A percentile compares a stretch with the other conserved stretches of the same genome.
Evolutionary conservation across 495 filamentous ascomycete genomes (phyloP).

Genomic region (Articulospora tetracladia): DNA sequence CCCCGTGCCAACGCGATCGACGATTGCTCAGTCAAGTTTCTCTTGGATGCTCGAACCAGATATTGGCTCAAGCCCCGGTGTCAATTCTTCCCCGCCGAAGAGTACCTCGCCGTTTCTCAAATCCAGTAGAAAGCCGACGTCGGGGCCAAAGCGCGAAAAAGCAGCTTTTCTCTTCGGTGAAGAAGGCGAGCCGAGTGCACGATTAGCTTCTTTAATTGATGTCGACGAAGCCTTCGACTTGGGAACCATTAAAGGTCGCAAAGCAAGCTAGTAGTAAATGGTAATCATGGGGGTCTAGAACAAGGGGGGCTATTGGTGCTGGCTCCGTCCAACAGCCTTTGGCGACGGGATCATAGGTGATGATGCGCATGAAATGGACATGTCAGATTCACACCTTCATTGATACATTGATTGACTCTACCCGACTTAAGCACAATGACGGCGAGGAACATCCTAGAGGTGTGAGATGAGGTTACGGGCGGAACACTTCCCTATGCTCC

Average conservation of each 20-base stretch:
- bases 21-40: slow-evolving; percentile 80
- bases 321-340: background rate
- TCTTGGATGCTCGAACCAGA: slow-evolving; percentile 87
- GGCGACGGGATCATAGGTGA: background rate
- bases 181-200: slow-evolving; percentile 24
- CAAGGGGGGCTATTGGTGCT: background rate
- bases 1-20: slow-evolving; percentile 56
- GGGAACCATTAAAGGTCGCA: slow-evolving; percentile 18
- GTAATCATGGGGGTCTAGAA: background rate
- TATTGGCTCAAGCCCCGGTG: slow-evolving; percentile 24
- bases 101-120: slow-evolving; percentile 39
- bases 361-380: background rate
- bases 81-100: slow-evolving; percentile 38
- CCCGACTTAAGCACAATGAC: background rate
- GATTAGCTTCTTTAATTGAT: slow-evolving; percentile 8
- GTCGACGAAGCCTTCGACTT: slow-evolving; percentile 24
- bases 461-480: background rate
- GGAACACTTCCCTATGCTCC: background rate
- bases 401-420: too few relatives aligned
- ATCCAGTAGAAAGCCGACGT: slow-evolving; percentile 15
- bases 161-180: slow-evolving; percentile 57
- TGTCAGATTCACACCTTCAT: background rate
- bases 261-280: slow-evolving; percentile 1
- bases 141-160: slow-evolving; percentile 38
- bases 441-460: background rate